Conservation (phyloP, 2,329 filamentous ascomycete species). For the Atkinsonella texensis region DNA sequence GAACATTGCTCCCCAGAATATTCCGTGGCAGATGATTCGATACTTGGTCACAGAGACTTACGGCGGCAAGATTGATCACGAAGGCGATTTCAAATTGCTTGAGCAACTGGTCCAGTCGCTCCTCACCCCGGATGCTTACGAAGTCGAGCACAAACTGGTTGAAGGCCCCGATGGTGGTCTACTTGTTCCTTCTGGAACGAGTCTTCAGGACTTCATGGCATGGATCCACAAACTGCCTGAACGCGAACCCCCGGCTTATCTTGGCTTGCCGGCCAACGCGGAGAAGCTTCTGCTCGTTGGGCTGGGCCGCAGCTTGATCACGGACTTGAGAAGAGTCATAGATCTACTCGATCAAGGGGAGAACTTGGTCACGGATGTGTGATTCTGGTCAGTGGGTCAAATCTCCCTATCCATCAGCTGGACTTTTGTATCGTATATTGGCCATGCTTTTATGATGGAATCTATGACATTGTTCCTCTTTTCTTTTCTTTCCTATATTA, state of each 20-base stretch:
- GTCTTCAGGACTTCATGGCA: conserved; percentile 70
- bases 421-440: no score
- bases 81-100: conserved; percentile 68
- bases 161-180: conserved; percentile 53
- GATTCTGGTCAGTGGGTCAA: background rate
- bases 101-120: conserved; percentile 61
- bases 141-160: conserved; percentile 83
- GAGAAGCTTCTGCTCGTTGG: conserved; percentile 90
- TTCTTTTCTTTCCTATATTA: no score
- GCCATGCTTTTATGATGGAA: no score
- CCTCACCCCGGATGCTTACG: conserved; percentile 80
- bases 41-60: conserved; percentile 89
- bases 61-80: conserved; percentile 92
- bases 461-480: no score
- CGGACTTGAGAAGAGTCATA: conserved; percentile 72
- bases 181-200: conserved; percentile 67
- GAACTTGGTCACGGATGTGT: conserved; percentile 62
- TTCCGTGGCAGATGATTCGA: conserved; percentile 93
- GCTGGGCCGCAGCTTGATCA: conserved; percentile 73
- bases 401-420: no score
- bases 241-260: conserved; percentile 88
- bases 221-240: conserved; percentile 93
- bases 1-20: conserved; percentile 85
- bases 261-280: conserved; percentile 87
- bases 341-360: conserved; percentile 89